Evolutionary conservation across 306 rosid genomes (phyloP).

Genomic region (Hippophae tibetana): DNA sequence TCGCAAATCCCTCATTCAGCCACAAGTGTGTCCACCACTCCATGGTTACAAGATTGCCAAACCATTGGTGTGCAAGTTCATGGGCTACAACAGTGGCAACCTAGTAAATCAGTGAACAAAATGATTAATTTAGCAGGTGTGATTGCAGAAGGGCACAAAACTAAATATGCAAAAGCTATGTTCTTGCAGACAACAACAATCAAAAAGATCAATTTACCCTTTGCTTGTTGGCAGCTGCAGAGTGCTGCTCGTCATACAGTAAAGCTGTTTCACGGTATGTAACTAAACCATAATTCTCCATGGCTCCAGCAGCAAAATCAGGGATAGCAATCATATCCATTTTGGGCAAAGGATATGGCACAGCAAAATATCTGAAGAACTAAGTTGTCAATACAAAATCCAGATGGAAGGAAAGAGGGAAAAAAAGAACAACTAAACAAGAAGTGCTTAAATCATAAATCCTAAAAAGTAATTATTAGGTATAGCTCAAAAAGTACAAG

Average conservation of each 20-base stretch:
- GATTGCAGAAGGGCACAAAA: constrained; percentile 9
- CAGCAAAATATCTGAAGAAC: constrained; percentile 67
- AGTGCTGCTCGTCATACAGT: constrained; percentile 79
- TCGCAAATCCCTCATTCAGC: constrained; percentile 97
- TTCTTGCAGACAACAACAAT: constrained; percentile 9
- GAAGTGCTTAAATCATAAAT: not conserved
- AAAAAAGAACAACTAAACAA: constrained; percentile 5
- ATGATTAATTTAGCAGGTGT: constrained; percentile 10
- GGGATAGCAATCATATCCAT: constrained; percentile 96
- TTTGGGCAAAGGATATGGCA: constrained; percentile 82
- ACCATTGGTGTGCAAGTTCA: constrained; percentile 98
- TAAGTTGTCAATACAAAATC: constrained; percentile 15
- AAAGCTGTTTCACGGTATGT: constrained; percentile 89
- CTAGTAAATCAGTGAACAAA: constrained; percentile 33
- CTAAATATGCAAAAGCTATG: constrained; percentile 15
- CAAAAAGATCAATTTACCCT: constrained; percentile 42
- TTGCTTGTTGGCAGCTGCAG: constrained; percentile 87
- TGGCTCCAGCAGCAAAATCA: constrained; percentile 95
- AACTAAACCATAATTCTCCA: constrained; percentile 96
- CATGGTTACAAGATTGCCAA: constrained; percentile 96
- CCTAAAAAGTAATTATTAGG: not conserved
- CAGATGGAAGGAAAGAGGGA: not conserved
- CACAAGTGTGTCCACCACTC: constrained; percentile 99
- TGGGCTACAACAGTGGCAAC: constrained; percentile 88
- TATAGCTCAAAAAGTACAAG: constrained; percentile 1